Base-by-base conservation (phyloP, 345 rosid genomes). In the Pistacia vera region DNA sequence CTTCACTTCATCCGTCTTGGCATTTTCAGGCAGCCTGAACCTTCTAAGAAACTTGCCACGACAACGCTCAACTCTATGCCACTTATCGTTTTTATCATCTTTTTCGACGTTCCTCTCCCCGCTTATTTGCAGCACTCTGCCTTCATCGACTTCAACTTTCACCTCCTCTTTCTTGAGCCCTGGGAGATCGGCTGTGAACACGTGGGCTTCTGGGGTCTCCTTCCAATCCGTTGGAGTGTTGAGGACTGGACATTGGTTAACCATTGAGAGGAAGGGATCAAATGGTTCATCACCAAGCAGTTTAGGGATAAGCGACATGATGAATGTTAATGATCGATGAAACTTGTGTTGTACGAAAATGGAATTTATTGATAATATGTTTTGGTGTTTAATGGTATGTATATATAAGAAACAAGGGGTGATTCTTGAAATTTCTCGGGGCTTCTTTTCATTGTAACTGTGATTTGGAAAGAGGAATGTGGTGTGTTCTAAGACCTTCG, bases 161-260 rank as follows among this genome's bases (percentile, higher is more conserved):
- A 88, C 89, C 3, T 84, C 85, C 30, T 86, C 89, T 59, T 88
- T 88, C 72, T 73, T 82, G 16, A 88, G 78, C 68, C 91, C 87
- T 3, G 89, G 86, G 22, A 85, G 86, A 67, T 88, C 91, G 3
- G 78, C 70, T 2, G 36, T 68, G 67, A 88, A 78, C 55, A 82
- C 77, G 35, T 88, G 89, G 52, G 87, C 83, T 13, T 83, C 81
- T 1, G 83, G 87, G 33, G 91, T 88, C 70, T 85, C 89, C 63
- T 80, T 82, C 90, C 87, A 83, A 77, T 87, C 89, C 1, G 81
- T 79, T 11, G 86, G 89, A 3, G 84, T 60, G 52, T 75, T 82
- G 1, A 89, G 83, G 11, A 87, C 88, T 0, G 93, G 93, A 59
- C 93, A 87, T 46, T 67, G 78, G 78, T 85, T 86, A 4, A 83